These are phyloP conservation scores for Triticum aestivum DNA, from an alignment of 176 grass and related monocot genomes.

Conservation along the genomic window IWGSC_CS_RefSeq_v2.1 NC_057809.1:33148809-33149308, in stretches of 20 bases:
- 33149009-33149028: not conserved
- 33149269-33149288: not conserved
- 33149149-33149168: not conserved
- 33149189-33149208: not conserved
- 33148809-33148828: not conserved
- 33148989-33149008: not conserved
- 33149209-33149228: not conserved
- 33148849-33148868: not conserved
- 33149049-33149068: not conserved
- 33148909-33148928: slow-evolving; percentile 73
- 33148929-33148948: slow-evolving; percentile 55
- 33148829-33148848: not conserved
- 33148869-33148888: slow-evolving; percentile 56
- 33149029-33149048: not conserved
- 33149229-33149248: not conserved
- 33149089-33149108: not conserved
- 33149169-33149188: not conserved
- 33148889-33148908: slow-evolving; percentile 87
- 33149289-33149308: not conserved
- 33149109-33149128: not conserved
- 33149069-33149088: not conserved
- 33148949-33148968: not conserved
- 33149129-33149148: not conserved
- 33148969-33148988: not conserved
- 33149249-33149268: not conserved